Base-by-base conservation (phyloP, 2,329 filamentous ascomycete species). In the Epichloe scottii region DNA sequence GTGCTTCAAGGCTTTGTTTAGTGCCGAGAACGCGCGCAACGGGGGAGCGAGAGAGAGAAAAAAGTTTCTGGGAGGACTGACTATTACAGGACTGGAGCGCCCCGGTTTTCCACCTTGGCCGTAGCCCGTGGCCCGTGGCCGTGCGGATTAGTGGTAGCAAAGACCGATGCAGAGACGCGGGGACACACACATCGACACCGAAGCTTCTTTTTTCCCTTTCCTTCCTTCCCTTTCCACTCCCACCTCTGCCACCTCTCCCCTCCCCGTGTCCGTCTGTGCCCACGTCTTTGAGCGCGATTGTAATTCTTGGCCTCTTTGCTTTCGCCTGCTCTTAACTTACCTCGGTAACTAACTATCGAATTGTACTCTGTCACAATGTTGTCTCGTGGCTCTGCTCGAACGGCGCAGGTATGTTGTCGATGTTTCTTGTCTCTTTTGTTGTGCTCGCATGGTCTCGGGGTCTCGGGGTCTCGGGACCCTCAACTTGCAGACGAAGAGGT, bases 311-410 rank as follows among this genome's bases (percentile, higher is more conserved):
- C 8, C n/a, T 14, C 30, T 37, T 47, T n/a, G 46, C 17, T 43
- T 44, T 54, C 55, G 54, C 17, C 48, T 42, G 34, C 46, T 47
- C 30, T 17, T 17, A 14, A 14, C 6, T 15, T 37, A 23, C 14
- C 17, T 17, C 43, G 39, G 33, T 41, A 40, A 39, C 33, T 14
- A 7, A 23, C 15, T 38, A 19, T 34, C 42, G 42, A 45, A n/a
- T 37, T 34, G 21, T 21, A 8, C 12, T 30, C n/a, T 38, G 41
- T 50, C 66, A 76, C 62, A 57, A 81, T 81, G 78, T 65, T 81
- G 68, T 79, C 77, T 66, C 75, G 76, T 69, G 74, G 72, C 69
- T 76, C 77, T 63, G 59, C 72, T 59, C 66, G 75, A 66, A 69
- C 76, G 67, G 76, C 77, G 60, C 75, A 79, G 77, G 78, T 81